Conservation (phyloP, 163 green algal genomes). For the Chlorella variabilis region DNA sequence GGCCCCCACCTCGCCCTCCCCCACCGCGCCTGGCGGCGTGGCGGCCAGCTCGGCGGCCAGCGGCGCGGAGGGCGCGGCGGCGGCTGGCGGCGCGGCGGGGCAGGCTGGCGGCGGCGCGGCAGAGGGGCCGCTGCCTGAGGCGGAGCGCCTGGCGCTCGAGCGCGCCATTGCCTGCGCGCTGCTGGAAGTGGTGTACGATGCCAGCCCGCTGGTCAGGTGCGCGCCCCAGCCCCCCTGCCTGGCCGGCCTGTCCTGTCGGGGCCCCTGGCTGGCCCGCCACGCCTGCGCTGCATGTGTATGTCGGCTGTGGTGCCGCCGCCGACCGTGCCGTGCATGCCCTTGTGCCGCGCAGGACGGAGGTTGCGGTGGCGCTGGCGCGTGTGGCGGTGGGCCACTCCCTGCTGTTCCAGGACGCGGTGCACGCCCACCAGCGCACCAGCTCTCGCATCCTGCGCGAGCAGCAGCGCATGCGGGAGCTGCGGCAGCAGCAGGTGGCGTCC, state of each 20-base stretch:
- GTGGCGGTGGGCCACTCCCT: conserved; percentile 59
- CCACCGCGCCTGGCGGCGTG: background rate
- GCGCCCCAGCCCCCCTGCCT: too few species aligned
- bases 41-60: background rate
- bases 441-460: conserved; percentile 42
- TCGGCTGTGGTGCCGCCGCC: too few species aligned
- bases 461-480: background rate
- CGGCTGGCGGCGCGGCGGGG: background rate
- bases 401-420: conserved; percentile 62
- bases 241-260: too few species aligned
- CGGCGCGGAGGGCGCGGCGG: background rate
- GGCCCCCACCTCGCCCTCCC: conserved; percentile 5
- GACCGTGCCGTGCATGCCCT: too few species aligned
- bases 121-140: conserved; percentile 2
- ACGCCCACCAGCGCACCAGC: conserved; percentile 51
- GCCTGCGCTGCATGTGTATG: too few species aligned
- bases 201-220: conserved; percentile 74
- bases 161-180: conserved; percentile 48
- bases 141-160: conserved; percentile 43
- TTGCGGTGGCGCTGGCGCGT: conserved; percentile 61
- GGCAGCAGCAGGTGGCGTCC: background rate
- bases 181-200: conserved; percentile 82
- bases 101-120: background rate
- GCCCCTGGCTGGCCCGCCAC: too few species aligned
- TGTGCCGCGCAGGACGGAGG: conserved; percentile 70